phyloP scores from a whole-genome alignment of 2,329 filamentous ascomycete genomes.

The Apiospora rasikravindrae region DNA sequence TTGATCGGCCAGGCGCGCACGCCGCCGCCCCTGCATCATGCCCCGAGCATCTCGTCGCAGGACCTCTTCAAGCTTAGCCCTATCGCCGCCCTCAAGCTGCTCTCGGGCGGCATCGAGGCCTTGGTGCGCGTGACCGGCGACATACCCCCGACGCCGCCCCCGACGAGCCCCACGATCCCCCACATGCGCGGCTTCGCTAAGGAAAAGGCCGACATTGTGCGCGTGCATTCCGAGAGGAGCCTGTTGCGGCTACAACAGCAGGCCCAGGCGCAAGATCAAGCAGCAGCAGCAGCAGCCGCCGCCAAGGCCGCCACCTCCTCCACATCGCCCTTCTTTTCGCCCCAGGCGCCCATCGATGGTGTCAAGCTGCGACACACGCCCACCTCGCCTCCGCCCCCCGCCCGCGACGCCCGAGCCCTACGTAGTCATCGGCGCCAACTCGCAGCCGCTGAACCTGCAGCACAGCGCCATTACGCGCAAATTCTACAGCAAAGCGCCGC shows the following conservation, averaged over 20 bases:
- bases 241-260: slow-evolving; percentile 51
- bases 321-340: slow-evolving; percentile 27
- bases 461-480: slow-evolving; percentile 87
- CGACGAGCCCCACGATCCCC: slow-evolving; percentile 66
- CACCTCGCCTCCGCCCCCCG: slow-evolving; percentile 34
- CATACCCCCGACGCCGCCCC: slow-evolving; percentile 78
- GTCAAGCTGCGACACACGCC: slow-evolving; percentile 52
- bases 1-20: slow-evolving; percentile 39
- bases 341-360: slow-evolving; percentile 54
- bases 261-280: slow-evolving; percentile 39
- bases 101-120: slow-evolving; percentile 74
- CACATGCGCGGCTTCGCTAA: slow-evolving; percentile 67
- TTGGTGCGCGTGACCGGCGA: slow-evolving; percentile 78
- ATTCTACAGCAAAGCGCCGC: slow-evolving; percentile 89
- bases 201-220: slow-evolving; percentile 65
- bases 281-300: slow-evolving; percentile 27
- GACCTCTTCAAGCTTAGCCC: slow-evolving; percentile 77
- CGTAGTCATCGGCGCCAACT: slow-evolving; percentile 69
- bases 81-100: slow-evolving; percentile 76
- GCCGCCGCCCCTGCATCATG: slow-evolving; percentile 50
- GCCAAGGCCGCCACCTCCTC: slow-evolving; percentile 25
- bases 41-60: slow-evolving; percentile 50
- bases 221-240: slow-evolving; percentile 62
- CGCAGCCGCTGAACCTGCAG: slow-evolving; percentile 76
- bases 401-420: slow-evolving; percentile 53